Percentiles rank a stretch among this genome's conserved stretches.
Evolutionary conservation across 352 stramenopile genomes (phyloP).

Genomic region (Phytophthora parvispora): DNA sequence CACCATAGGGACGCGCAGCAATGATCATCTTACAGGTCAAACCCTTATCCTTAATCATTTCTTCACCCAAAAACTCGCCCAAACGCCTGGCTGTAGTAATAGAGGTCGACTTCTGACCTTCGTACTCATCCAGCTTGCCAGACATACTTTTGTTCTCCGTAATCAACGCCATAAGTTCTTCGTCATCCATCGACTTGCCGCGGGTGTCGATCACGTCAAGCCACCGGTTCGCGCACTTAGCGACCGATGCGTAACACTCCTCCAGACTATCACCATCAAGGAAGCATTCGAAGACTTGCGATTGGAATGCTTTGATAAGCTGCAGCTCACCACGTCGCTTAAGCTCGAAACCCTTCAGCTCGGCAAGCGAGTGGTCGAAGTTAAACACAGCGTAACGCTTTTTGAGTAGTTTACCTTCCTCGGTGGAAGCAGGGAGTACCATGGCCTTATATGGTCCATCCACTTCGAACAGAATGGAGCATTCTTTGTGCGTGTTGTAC

Average conservation of each 20-base stretch:
- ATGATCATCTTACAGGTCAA: conserved; percentile 99
- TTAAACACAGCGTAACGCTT: conserved; percentile 97
- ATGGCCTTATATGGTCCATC: conserved; percentile 99
- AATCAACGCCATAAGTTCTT: conserved; percentile 98
- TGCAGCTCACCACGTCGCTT: conserved; percentile 99
- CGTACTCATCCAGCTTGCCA: conserved; percentile 98
- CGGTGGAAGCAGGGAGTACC: conserved; percentile 98
- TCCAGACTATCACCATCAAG: conserved; percentile 94
- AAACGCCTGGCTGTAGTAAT: conserved; percentile 98
- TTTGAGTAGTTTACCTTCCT: conserved; percentile 99
- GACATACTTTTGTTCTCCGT: conserved; percentile 99
- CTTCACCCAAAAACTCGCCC: conserved; percentile 98
- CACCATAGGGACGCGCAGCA: conserved; percentile 88
- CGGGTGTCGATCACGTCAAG: conserved; percentile 98
- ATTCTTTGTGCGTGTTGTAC: conserved; percentile 97
- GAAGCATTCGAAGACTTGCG: conserved; percentile 98
- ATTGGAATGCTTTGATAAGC: conserved; percentile 99
- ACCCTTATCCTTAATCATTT: conserved; percentile 99
- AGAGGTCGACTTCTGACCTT: conserved; percentile 97
- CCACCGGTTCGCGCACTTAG: conserved; percentile 98
- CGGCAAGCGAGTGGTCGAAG: conserved; percentile 82
- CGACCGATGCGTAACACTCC: conserved; percentile 98
- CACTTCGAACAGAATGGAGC: conserved; percentile 99
- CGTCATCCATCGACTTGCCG: conserved; percentile 96
- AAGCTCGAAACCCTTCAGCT: conserved; percentile 97